Conservation (phyloP, 139 green algal genomes). For the Tetradesmus obliquus region DNA sequence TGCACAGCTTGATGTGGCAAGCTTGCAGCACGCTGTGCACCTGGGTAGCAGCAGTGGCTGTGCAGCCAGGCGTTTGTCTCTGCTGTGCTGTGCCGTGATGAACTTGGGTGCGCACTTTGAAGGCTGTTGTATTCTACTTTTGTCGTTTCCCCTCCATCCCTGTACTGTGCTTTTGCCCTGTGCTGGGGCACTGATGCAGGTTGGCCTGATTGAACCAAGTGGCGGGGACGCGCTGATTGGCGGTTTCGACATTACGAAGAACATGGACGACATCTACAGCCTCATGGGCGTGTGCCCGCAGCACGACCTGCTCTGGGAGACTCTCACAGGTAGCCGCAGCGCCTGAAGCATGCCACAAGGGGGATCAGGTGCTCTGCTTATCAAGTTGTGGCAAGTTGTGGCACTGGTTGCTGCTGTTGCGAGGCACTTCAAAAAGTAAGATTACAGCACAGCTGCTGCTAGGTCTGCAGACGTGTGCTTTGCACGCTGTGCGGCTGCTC, state of each 20-base stretch:
- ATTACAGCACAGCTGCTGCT: background rate
- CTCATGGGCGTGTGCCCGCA: constrained; percentile 86
- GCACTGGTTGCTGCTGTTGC: background rate
- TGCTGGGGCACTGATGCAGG: background rate
- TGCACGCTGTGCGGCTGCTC: background rate
- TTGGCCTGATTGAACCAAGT: constrained; percentile 73
- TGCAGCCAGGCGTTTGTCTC: too few species aligned
- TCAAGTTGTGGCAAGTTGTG: too few species aligned
- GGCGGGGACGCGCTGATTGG: constrained; percentile 66
- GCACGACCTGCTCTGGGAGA: constrained; percentile 95
- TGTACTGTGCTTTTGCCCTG: background rate
- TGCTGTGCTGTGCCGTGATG: too few species aligned
- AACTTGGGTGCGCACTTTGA: too few species aligned
- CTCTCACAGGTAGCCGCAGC: constrained; percentile 70
- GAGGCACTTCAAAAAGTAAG: too few species aligned
- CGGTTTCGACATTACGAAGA: constrained; percentile 63
- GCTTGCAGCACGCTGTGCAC: background rate
- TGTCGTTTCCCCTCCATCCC: too few species aligned
- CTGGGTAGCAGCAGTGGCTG: too few species aligned
- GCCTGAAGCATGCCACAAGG: background rate
- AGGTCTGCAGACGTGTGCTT: background rate
- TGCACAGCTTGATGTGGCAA: too few species aligned
- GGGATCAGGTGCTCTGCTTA: too few species aligned
- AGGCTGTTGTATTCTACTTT: too few species aligned
- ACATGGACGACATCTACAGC: constrained; percentile 76